These are phyloP conservation scores for Cyclotella kingstonii DNA, from an alignment of 108 stramenopile species.

Conservation along the genomic window DNA sequence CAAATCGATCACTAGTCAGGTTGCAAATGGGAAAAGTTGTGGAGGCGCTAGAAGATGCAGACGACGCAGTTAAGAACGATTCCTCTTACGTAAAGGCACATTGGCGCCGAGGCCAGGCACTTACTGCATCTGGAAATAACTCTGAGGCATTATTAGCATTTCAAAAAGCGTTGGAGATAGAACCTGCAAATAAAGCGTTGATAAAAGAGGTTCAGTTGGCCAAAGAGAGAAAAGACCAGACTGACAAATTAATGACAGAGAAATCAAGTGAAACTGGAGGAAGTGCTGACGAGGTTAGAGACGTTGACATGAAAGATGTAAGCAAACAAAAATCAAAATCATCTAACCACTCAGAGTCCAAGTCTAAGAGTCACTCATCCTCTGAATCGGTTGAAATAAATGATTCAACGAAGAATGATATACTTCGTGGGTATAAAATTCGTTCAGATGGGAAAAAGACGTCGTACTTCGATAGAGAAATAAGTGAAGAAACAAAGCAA, in stretches of 20 bases:
- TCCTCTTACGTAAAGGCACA: constrained; percentile 73
- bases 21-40: constrained; percentile 58
- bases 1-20: constrained; percentile 69
- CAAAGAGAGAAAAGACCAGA: constrained; percentile 52
- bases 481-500: constrained; percentile 87
- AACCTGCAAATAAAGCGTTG: constrained; percentile 73
- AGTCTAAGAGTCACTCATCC: constrained; percentile 2
- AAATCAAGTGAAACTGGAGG: constrained; percentile 19
- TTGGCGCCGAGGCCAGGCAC: constrained; percentile 78
- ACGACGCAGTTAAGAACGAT: constrained; percentile 52
- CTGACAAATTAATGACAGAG: constrained; percentile 11
- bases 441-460: constrained; percentile 93
- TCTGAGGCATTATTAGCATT: constrained; percentile 60
- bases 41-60: constrained; percentile 55
- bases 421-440: constrained; percentile 93
- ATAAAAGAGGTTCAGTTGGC: constrained; percentile 54
- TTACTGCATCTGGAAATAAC: constrained; percentile 40
- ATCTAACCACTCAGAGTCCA: background rate
- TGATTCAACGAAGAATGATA: constrained; percentile 72
- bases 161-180: constrained; percentile 53
- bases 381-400: constrained; percentile 6
- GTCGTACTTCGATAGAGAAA: constrained; percentile 94
- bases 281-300: constrained; percentile 29
- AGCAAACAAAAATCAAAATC: constrained; percentile 9
- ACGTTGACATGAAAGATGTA: constrained; percentile 6